Evolutionary conservation across 1,139 yeast species (phyloP), one percentile per base, ranked within the genome.

Genomic region (Pichia sp.): DNA sequence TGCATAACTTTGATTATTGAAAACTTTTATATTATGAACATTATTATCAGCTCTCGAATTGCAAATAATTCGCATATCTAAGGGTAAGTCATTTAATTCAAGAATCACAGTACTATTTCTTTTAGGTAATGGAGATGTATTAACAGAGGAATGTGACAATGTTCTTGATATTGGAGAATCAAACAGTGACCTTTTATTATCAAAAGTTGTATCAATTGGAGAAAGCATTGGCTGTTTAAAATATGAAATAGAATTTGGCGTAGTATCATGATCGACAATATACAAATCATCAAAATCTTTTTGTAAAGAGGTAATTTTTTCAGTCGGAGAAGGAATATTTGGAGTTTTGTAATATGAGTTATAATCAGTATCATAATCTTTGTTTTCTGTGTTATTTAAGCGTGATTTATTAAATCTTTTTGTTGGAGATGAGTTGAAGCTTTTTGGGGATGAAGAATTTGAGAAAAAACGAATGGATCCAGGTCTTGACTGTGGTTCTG

Each of bases 1-100:
- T 1, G 40, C 40, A 34, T 55, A 58, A 25, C 53, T 51, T 3
- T 45, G 41, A 34, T 52, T 54, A 15, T 46, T 51, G 29, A 56
- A 55, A 6, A 40, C 39, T 13, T 43, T 45, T 33, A 56, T 40
- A 13, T 44, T 37, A 40, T 56, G 61, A 2, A 40, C 36, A 32
- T 49, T 50, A 5, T 40, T 31, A 15, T 43, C 37, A 2, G 60
- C 57, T 29, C 62, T 49, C 14, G 61, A 56, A 21, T 56, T 53
- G 8, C 49, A 37, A 11, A 58, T 50, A 5, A 58, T 44, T 31
- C 40, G 41, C 35, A 58, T 49, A 23, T 48, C 48, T 2, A 49
- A 31, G 1, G 61, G 59, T 4, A 54, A 26, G 13, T 29, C 22
- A 19, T 21, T 21, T 21, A 21, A 21, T 6, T 29, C 23, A 19